Conservation (phyloP, 768 basidiomycete genomes). For the Boletus edulis region DNA sequence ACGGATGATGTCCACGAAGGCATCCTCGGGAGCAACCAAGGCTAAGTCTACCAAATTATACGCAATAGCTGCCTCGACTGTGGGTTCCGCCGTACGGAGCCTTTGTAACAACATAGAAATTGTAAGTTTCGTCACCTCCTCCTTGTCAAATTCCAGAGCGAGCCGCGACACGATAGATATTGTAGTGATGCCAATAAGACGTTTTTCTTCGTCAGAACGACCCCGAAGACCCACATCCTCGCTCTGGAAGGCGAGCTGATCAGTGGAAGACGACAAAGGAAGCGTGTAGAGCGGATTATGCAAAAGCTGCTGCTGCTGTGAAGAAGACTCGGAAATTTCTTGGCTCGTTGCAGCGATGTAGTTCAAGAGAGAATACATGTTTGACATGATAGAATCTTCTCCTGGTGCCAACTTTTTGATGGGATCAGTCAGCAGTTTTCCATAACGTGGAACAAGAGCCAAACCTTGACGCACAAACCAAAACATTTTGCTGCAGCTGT, state of each 20-base stretch:
- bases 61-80: slow-evolving; percentile 88
- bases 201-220: slow-evolving; percentile 80
- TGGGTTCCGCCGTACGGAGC: slow-evolving; percentile 78
- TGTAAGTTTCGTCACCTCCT: slow-evolving; percentile 87
- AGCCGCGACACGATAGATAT: slow-evolving; percentile 88
- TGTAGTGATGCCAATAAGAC: slow-evolving; percentile 83
- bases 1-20: slow-evolving; percentile 81
- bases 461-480: slow-evolving; percentile 82
- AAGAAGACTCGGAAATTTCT: slow-evolving; percentile 58
- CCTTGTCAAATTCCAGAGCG: slow-evolving; percentile 80
- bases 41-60: slow-evolving; percentile 91
- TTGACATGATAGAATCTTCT: slow-evolving; percentile 88
- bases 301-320: slow-evolving; percentile 41
- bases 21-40: slow-evolving; percentile 67
- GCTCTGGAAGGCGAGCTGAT: slow-evolving; percentile 52
- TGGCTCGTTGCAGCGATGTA: slow-evolving; percentile 84
- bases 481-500: slow-evolving; percentile 87
- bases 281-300: slow-evolving; percentile 40
- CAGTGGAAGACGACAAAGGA: slow-evolving; percentile 33
- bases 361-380: slow-evolving; percentile 95
- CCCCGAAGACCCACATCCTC: slow-evolving; percentile 63
- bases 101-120: slow-evolving; percentile 92
- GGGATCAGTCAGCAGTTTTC: slow-evolving; percentile 2
- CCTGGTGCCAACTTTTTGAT: slow-evolving; percentile 68
- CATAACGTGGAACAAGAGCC: background rate